Conservation (phyloP, 352 stramenopile genomes). For the Pythium grandisporangium region DNA sequence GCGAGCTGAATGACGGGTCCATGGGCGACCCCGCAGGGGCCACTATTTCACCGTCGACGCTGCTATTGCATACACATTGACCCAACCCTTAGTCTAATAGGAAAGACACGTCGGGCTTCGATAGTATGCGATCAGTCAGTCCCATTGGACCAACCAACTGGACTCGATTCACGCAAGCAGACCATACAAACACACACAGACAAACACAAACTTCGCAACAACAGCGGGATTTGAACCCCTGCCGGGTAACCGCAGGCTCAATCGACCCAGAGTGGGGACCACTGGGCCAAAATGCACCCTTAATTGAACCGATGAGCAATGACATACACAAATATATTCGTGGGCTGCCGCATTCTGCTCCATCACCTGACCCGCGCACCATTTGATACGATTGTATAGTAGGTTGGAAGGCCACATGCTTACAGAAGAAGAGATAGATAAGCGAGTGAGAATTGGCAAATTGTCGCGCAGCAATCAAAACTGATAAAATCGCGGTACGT, state of each 20-base stretch:
- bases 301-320: no score
- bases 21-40: slow-evolving; percentile 16
- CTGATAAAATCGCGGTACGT: no score
- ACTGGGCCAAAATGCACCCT: slow-evolving; percentile 15
- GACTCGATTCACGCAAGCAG: neutral
- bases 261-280: slow-evolving; percentile 2
- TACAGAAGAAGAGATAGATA: no score
- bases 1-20: slow-evolving; percentile 1
- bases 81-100: slow-evolving; percentile 87
- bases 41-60: slow-evolving; percentile 8
- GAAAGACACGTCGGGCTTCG: slow-evolving; percentile 84
- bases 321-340: no score
- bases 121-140: slow-evolving; percentile 52
- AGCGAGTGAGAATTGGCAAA: no score
- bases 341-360: no score
- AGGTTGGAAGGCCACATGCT: no score
- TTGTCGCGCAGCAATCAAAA: no score
- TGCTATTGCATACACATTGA: slow-evolving; percentile 83
- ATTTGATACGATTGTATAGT: no score
- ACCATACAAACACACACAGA: slow-evolving; percentile 7
- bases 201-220: neutral
- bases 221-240: slow-evolving; percentile 53
- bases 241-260: no score
- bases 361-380: no score
- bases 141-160: no score